Evolutionary conservation across 805 yeast species (phyloP), one percentile per base, ranked within the genome.

Genomic region (Saturnispora halmiae): DNA sequence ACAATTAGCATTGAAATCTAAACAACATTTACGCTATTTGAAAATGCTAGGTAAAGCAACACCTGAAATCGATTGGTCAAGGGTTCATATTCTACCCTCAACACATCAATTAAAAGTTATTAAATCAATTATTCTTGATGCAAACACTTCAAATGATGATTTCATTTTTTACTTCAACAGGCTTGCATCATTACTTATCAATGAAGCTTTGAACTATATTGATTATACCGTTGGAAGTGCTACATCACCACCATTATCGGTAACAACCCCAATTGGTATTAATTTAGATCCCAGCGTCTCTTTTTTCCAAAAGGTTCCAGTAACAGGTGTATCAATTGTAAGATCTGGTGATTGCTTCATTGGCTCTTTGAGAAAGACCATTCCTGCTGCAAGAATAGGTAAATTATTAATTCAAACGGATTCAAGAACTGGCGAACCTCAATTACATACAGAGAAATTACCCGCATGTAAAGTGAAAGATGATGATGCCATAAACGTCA

Each of bases 291-390:
- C 38, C 8, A 31, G 47, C 1, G 51, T 65, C 14, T 53, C 64
- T 4, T 48, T 56, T 30, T 43, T 41, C 26, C 67, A 63, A 56
- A 40, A 53, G 46, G 74, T 75, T 43, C 68, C 70, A 10, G 64
- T 82, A 8, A 65, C 82, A 22, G 92, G 92, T 0, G 82, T 86
- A 5, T 81, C 81, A 47, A 75, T 88, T 31, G 79, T 88, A 24
- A 70, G 95, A 47, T 87, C 95, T 0, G 98, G 98, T 4, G 96
- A 87, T 56, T 84, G 95, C 54, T 88, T 88, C 53, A 79, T 83
- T 74, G 73, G 72, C 24, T 80, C 95, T 0, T 65, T 90, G 30
- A 74, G 82, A 45, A 77, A 77, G 48, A 75, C 88, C 0, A 67
- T 86, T 20, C 90, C 96, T 1, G 85, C 79, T 38, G 77, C 85